Base-by-base conservation (phyloP, 495 filamentous ascomycete species). In the Podospora fimiseda region DNA sequence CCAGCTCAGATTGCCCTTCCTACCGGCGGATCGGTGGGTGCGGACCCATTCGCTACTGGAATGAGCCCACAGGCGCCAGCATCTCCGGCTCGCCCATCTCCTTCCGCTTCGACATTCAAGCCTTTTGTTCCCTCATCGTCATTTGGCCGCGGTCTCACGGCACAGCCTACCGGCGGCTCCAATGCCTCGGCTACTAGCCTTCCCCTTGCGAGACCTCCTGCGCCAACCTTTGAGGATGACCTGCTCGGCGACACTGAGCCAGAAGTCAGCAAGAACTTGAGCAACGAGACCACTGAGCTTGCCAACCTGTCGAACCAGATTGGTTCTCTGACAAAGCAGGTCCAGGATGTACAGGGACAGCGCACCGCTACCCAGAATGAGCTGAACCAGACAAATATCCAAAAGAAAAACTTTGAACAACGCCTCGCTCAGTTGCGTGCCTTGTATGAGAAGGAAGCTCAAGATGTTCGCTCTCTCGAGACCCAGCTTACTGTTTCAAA, bases 241-340 rank as follows among this genome's bases (percentile, higher is more conserved):
- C 77, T 98, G n/a, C 80, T 97, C 9, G 93, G 94, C 18, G 93
- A 96, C 56, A 86, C 86, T 51, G 93, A 97, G 53, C 88, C 89
- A 2, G 91, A 96, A 64, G 80, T 90, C 44, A 90, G 82, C 64
- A 94, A 87, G 64, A 92, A 86, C 62, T 70, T 97, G 43, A 91
- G 83, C 0, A 83, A 82, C 52, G 93, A 98, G 67, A 93, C 90
- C 3, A 84, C 86, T 1, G 93, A 98, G 62, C 76, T 97, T n/a
- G 93, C 90, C 23, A 98, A 98, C 61, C 70, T 98, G 50, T 96
- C 90, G 5, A 97, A 95, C 66, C 92, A 97, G 66, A 87, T 98
- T 51, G 84, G 89, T 5, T 88, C 84, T 6, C 70, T 98, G 51
- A 83, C 90, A 1, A 93, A 87, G 66, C 90, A 98, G 74, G 95